Percentiles rank a stretch among this genome's conserved stretches.
These are phyloP conservation scores for Piper betle DNA, from an alignment of 164 flowering plant species.

Conservation along the genomic window DNA sequence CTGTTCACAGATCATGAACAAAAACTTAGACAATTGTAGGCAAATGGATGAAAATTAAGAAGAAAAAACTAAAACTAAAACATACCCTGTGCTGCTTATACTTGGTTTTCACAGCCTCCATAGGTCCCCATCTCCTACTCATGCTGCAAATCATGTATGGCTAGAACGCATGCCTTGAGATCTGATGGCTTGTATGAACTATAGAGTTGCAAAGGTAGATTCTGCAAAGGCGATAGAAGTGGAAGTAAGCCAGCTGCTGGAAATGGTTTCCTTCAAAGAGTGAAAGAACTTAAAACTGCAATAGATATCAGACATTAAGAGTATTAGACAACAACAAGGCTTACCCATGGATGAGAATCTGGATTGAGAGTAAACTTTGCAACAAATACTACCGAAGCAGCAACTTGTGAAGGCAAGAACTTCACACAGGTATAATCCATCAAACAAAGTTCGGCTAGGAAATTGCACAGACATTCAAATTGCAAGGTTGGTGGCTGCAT, in stretches of 20 bases:
- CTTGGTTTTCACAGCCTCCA: slow-evolving; percentile 43
- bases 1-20: slow-evolving; percentile 18
- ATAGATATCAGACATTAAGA: neutral
- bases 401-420: slow-evolving; percentile 66
- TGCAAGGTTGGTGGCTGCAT: slow-evolving; percentile 41
- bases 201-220: slow-evolving; percentile 18
- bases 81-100: slow-evolving; percentile 53
- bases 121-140: slow-evolving; percentile 23
- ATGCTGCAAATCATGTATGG: slow-evolving; percentile 45
- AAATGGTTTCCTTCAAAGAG: neutral
- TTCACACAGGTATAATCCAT: slow-evolving; percentile 51
- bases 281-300: neutral
- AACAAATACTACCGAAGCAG: slow-evolving; percentile 62
- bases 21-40: neutral
- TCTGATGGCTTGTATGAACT: slow-evolving; percentile 51
- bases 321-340: neutral
- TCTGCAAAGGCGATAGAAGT: slow-evolving; percentile 29
- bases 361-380: slow-evolving; percentile 45
- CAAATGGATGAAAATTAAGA: neutral
- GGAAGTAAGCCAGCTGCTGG: neutral
- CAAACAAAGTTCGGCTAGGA: slow-evolving; percentile 72
- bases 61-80: neutral
- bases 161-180: slow-evolving; percentile 43
- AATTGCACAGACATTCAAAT: slow-evolving; percentile 62
- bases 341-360: slow-evolving; percentile 59